Evolutionary conservation across 345 rosid genomes (phyloP).

Genomic region (Arabis alpina): DNA sequence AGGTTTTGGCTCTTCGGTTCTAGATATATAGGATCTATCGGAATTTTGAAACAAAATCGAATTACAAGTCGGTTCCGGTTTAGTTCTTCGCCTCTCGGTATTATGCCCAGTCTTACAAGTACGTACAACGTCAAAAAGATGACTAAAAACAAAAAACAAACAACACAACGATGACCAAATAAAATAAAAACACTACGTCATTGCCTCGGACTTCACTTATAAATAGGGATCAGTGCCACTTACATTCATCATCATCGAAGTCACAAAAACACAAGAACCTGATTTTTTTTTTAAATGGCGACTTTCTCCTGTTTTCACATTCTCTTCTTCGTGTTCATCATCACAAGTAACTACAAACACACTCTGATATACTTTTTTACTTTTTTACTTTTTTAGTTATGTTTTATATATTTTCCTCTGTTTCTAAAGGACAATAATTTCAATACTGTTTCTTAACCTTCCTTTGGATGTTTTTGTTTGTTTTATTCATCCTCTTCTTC

Average conservation of each 20-base stretch:
- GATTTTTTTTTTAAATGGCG: not conserved
- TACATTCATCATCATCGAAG: slow-evolving; percentile 17
- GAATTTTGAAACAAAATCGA: too few species aligned
- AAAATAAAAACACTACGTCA: not conserved
- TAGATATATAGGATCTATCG: too few species aligned
- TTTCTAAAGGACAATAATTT: not conserved
- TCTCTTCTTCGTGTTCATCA: slow-evolving; percentile 31
- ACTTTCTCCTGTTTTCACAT: slow-evolving; percentile 25
- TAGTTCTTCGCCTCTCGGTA: too few species aligned
- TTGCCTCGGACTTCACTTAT: slow-evolving; percentile 4
- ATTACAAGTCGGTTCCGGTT: too few species aligned
- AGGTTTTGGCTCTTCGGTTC: too few species aligned
- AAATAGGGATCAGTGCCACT: slow-evolving; percentile 15
- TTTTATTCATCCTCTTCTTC: too few species aligned
- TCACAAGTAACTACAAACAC: slow-evolving; percentile 33
- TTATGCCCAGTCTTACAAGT: too few species aligned
- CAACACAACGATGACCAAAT: not conserved
- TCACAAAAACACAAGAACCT: not conserved
- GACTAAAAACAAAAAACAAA: too few species aligned
- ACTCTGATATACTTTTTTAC: not conserved
- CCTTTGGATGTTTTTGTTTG: too few species aligned
- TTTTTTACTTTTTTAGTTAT: not conserved
- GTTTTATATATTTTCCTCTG: not conserved
- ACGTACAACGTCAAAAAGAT: too few species aligned
- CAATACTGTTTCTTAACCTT: not conserved